These are phyloP conservation scores for Boletus pseudo-olivaceus DNA, from an alignment of 768 basidiomycete genomes.

Conservation along the genomic window DNA sequence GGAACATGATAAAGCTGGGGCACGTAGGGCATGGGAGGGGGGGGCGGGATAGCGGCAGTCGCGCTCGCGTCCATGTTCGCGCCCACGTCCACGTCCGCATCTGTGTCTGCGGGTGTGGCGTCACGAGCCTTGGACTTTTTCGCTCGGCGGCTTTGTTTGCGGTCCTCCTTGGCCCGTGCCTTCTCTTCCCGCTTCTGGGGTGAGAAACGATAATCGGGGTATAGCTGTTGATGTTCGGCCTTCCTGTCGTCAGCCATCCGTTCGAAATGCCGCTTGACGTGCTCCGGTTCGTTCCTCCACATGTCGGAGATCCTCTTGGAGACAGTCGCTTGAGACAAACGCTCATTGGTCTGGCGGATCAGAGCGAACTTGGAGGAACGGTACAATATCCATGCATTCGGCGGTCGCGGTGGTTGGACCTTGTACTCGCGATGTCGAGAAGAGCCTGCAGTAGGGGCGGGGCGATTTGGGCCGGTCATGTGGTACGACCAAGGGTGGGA, in stretches of 20 bases:
- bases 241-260: constrained; percentile 51
- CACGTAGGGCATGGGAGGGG: neutral
- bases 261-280: constrained; percentile 50
- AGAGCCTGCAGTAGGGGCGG: neutral
- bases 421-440: constrained; percentile 10
- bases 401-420: constrained; percentile 57
- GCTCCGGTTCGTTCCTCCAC: constrained; percentile 57
- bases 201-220: constrained; percentile 56
- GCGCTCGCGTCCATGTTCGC: neutral
- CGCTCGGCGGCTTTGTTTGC: constrained; percentile 31
- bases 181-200: constrained; percentile 55
- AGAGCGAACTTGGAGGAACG: constrained; percentile 52
- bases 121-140: constrained; percentile 21
- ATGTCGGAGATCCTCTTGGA: constrained; percentile 59
- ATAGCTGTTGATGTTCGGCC: constrained; percentile 45
- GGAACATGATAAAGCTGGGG: neutral
- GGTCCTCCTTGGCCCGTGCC: constrained; percentile 37
- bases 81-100: neutral
- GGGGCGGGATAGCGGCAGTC: neutral
- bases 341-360: constrained; percentile 25
- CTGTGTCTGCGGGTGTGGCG: constrained; percentile 8
- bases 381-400: constrained; percentile 83
- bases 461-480: constrained; percentile 24
- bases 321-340: constrained; percentile 55
- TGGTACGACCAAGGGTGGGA: constrained; percentile 3